Evolutionary conservation across 2,329 filamentous ascomycete species (phyloP).

Genomic region (Camptophora hylomeconis): DNA sequence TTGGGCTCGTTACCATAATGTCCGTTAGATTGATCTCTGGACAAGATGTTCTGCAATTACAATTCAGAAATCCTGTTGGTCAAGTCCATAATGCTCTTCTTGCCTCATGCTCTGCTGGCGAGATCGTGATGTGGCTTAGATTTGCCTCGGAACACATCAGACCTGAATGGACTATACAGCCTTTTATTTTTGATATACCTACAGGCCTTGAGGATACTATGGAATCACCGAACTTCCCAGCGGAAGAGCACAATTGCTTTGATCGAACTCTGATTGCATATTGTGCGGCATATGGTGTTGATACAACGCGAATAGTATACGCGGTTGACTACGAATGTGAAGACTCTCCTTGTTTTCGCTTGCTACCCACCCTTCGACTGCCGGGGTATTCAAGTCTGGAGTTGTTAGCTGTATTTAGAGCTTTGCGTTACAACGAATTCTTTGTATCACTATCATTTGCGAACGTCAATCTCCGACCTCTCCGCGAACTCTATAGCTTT

Average conservation of each 20-base stretch:
- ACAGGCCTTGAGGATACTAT: conserved; percentile 39
- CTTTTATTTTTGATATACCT: conserved; percentile 50
- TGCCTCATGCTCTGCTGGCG: conserved; percentile 50
- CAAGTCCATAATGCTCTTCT: conserved; percentile 44
- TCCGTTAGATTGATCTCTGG: conserved; percentile 45
- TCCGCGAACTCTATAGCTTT: conserved; percentile 49
- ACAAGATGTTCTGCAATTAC: conserved; percentile 55
- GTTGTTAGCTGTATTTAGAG: conserved; percentile 55
- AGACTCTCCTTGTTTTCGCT: conserved; percentile 53
- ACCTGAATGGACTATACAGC: conserved; percentile 51
- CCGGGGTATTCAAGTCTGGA: conserved; percentile 46
- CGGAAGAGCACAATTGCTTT: conserved; percentile 47
- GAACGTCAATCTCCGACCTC: conserved; percentile 47
- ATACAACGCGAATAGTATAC: conserved; percentile 54
- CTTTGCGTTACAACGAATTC: conserved; percentile 57
- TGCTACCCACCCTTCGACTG: conserved; percentile 43
- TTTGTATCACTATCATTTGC: conserved; percentile 57
- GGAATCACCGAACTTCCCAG: conserved; percentile 33
- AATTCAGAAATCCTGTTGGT: conserved; percentile 47
- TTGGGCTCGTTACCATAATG: conserved; percentile 51
- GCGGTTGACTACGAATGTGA: conserved; percentile 48
- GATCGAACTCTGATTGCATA: conserved; percentile 57
- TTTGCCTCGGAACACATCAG: conserved; percentile 50
- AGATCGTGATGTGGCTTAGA: conserved; percentile 50
- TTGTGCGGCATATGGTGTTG: conserved; percentile 54